These are phyloP conservation scores for Cryptococcus floricola DNA, from an alignment of 1,284 basidiomycete genomes.

Conservation along the genomic window DNA sequence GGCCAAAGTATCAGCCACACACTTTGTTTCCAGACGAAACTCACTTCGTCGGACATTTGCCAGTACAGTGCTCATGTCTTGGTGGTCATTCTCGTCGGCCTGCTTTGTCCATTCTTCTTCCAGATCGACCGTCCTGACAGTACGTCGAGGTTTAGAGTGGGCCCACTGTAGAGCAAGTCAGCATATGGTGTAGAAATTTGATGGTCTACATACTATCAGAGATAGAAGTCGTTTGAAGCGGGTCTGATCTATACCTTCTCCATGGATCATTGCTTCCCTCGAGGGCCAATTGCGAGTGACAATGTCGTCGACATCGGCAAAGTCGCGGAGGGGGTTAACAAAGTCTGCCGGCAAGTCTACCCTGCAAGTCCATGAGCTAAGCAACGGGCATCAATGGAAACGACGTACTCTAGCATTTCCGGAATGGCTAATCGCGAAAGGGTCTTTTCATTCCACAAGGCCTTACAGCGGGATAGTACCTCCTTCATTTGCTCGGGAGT, in stretches of 20 bases:
- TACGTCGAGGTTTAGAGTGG: constrained; percentile 38
- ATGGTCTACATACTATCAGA: constrained; percentile 25
- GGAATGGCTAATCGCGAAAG: constrained; percentile 46
- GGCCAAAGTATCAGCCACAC: constrained; percentile 1
- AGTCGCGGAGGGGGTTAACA: constrained; percentile 38
- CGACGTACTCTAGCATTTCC: constrained; percentile 47
- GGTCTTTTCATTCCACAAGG: constrained; percentile 48
- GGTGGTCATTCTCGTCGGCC: constrained; percentile 29
- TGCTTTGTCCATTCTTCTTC: constrained; percentile 41
- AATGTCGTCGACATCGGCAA: constrained; percentile 42
- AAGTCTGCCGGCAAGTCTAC: constrained; percentile 38
- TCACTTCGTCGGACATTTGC: constrained; percentile 43
- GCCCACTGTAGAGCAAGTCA: constrained; percentile 32
- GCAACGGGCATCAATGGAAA: not conserved
- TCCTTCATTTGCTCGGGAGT: constrained; percentile 44
- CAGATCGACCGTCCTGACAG: constrained; percentile 39
- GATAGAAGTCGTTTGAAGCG: constrained; percentile 44
- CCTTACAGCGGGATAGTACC: constrained; percentile 42
- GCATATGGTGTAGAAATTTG: not conserved
- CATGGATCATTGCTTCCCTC: constrained; percentile 43
- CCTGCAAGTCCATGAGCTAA: constrained; percentile 1
- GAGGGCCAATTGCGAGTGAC: constrained; percentile 45
- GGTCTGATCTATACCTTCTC: constrained; percentile 34
- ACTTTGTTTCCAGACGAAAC: constrained; percentile 3
- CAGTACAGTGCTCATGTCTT: constrained; percentile 42